Conservation (phyloP, 2,329 filamentous ascomycete species). For the Fusarium praegraminearum region DNA sequence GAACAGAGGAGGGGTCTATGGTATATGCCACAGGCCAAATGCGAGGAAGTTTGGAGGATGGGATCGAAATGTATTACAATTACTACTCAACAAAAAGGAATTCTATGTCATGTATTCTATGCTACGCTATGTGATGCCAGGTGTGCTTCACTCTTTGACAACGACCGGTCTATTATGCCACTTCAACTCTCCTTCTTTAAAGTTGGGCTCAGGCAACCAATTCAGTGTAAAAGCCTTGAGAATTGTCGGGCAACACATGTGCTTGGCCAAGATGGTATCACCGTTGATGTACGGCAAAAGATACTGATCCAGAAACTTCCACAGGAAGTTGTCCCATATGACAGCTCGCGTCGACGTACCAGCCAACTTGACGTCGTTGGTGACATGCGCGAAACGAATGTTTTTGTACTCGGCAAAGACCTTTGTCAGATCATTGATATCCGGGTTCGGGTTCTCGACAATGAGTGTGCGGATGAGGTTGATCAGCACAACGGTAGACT, state of each 20-base stretch:
- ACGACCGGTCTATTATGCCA: slow-evolving; percentile 26
- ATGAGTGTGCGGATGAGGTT: slow-evolving; percentile 23
- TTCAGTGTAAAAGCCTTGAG: slow-evolving; percentile 26
- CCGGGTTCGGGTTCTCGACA: not conserved
- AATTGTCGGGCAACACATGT: slow-evolving; percentile 30
- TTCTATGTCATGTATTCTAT: not conserved
- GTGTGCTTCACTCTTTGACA: not conserved
- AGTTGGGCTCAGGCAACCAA: slow-evolving; percentile 34
- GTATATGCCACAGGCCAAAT: not conserved
- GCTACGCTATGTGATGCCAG: not conserved
- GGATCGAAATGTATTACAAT: not conserved
- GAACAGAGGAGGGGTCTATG: not conserved
- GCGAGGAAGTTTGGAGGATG: not conserved
- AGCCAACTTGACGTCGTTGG: slow-evolving; percentile 21
- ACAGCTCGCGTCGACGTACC: slow-evolving; percentile 25
- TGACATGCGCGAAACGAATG: not conserved
- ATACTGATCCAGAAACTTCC: slow-evolving; percentile 30
- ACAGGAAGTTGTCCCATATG: slow-evolving; percentile 29
- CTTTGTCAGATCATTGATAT: not conserved
- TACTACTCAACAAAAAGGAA: slow-evolving; percentile 2
- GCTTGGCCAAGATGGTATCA: slow-evolving; percentile 27
- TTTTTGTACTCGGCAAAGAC: slow-evolving; percentile 21
- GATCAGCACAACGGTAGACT: slow-evolving; percentile 24
- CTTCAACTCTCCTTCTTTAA: slow-evolving; percentile 15
- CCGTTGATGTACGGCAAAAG: slow-evolving; percentile 32